phyloP scores from a whole-genome alignment of 2,329 filamentous ascomycete species.

The Calycina marina region DNA sequence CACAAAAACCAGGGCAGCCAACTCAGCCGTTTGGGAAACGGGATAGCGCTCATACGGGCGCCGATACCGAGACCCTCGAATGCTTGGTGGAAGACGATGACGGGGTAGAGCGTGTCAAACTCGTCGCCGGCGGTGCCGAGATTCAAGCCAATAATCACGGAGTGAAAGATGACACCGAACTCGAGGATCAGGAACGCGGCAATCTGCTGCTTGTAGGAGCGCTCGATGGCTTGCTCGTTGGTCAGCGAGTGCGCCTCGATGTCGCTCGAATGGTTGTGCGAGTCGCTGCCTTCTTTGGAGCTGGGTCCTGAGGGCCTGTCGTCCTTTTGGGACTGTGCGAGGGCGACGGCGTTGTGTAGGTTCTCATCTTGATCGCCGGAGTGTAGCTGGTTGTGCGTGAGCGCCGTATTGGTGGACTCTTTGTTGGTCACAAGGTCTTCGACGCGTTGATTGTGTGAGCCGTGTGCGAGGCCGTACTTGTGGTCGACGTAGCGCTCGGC shows the following conservation, averaged over 20 bases:
- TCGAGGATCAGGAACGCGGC: conserved; percentile 29
- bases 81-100: conserved; percentile 48
- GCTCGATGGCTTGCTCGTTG: conserved; percentile 14
- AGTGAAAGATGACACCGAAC: conserved; percentile 44
- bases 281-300: conserved; percentile 4
- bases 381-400: conserved; percentile 26
- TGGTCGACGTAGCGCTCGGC: conserved; percentile 34
- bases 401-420: conserved; percentile 1
- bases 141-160: conserved; percentile 47
- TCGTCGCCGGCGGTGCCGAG: conserved; percentile 42
- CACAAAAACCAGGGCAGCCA: conserved; percentile 35
- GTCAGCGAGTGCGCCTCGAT: conserved; percentile 5
- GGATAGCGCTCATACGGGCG: conserved; percentile 41
- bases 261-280: conserved; percentile 8
- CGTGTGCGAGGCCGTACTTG: conserved; percentile 18
- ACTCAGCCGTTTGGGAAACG: conserved; percentile 27
- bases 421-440: conserved; percentile 16
- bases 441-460: conserved; percentile 8
- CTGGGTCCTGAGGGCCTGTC: conserved; percentile 9
- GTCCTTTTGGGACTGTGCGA: conserved; percentile 11
- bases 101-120: conserved; percentile 41
- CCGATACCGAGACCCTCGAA: conserved; percentile 51
- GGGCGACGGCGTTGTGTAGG: conserved; percentile 10
- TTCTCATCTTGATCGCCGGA: conserved; percentile 26
- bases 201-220: conserved; percentile 28